These are phyloP conservation scores for Mortierella antarctica DNA, from an alignment of 192 early-diverging fungal species.

Conservation along the genomic window DNA sequence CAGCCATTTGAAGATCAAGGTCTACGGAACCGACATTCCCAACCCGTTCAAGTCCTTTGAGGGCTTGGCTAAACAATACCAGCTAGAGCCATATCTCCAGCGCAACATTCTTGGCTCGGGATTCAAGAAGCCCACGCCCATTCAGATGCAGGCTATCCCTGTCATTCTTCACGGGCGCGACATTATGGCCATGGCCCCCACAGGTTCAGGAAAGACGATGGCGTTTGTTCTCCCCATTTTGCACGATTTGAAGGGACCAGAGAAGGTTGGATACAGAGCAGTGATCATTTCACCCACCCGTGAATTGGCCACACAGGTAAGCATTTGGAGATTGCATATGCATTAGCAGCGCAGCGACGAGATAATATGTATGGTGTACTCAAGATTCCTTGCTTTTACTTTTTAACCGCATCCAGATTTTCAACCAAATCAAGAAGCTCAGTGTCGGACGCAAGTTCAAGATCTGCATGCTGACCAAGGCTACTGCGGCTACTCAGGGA, in stretches of 20 bases:
- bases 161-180: slow-evolving; percentile 92
- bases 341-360: too few relatives aligned
- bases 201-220: slow-evolving; percentile 98
- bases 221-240: slow-evolving; percentile 94
- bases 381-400: neutral
- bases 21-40: slow-evolving; percentile 89
- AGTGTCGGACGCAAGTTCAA: slow-evolving; percentile 82
- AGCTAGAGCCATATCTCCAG: slow-evolving; percentile 75
- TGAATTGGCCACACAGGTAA: slow-evolving; percentile 87
- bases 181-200: slow-evolving; percentile 95
- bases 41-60: slow-evolving; percentile 85
- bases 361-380: neutral
- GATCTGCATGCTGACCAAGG: slow-evolving; percentile 85
- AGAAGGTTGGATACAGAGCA: slow-evolving; percentile 87
- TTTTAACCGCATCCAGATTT: slow-evolving; percentile 72
- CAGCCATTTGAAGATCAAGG: slow-evolving; percentile 80
- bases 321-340: neutral
- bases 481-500: slow-evolving; percentile 73
- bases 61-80: slow-evolving; percentile 78
- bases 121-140: slow-evolving; percentile 85
- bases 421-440: slow-evolving; percentile 82
- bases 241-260: slow-evolving; percentile 81
- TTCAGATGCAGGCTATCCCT: slow-evolving; percentile 95
- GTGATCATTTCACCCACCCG: slow-evolving; percentile 94
- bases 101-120: slow-evolving; percentile 76